Percentiles rank a stretch among this genome's conserved stretches.
phyloP scores from a whole-genome alignment of 2,329 filamentous ascomycete genomes.

The Arachnopeziza araneosa region DNA sequence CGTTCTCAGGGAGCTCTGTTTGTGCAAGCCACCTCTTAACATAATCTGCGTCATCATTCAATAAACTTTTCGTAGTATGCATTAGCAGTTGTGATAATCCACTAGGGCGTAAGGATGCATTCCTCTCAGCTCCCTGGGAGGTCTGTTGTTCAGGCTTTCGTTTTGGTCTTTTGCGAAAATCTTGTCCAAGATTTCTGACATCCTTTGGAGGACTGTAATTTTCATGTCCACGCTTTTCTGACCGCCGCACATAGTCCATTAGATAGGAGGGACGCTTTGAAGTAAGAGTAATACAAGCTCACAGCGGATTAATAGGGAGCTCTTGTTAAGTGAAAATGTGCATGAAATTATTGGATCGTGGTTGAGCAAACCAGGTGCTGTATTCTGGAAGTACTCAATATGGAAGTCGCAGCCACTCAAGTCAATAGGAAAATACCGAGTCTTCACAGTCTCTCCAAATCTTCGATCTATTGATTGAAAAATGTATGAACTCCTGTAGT shows the following conservation, averaged over 20 bases:
- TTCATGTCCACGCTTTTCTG: background rate
- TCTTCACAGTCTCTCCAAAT: background rate
- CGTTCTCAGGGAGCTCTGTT: slow-evolving; percentile 11
- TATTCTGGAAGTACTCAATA: background rate
- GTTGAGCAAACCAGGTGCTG: background rate
- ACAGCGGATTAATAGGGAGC: no score
- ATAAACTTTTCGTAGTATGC: background rate
- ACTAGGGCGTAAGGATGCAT: background rate
- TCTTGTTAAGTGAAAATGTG: no score
- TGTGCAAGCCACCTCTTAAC: slow-evolving; percentile 26
- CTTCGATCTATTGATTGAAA: background rate
- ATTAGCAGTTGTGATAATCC: background rate
- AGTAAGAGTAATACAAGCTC: no score
- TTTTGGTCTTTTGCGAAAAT: no score
- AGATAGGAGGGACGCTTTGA: background rate
- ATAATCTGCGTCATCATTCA: slow-evolving; percentile 15
- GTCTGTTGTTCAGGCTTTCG: background rate
- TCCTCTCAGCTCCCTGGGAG: background rate
- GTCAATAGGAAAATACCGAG: background rate
- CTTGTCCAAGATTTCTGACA: no score
- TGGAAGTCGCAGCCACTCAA: background rate
- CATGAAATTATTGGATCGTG: no score
- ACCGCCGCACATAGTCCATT: background rate
- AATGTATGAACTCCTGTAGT: background rate
- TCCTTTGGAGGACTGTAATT: background rate